Evolutionary conservation across 106 monocot genomes (phyloP), one percentile per base, ranked within the genome.

Genomic region (Cymbidium sinense): DNA sequence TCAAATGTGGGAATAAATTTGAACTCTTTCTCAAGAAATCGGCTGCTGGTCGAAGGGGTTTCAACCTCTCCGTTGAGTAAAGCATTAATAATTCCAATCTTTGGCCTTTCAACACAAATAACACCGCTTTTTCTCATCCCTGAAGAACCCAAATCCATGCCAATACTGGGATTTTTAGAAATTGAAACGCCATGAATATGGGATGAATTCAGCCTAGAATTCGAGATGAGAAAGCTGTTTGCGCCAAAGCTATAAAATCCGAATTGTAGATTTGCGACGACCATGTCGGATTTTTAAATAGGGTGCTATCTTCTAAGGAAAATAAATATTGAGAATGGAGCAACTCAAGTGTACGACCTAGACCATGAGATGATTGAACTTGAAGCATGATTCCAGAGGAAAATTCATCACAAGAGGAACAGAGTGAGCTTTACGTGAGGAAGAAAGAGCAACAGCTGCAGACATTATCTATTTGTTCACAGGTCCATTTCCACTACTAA

Each of bases 1-100:
- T 76, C 73, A 58, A 98, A 98, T n/a, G 86, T 64, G 54, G 96
- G 94, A 76, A 73, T 88, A 80, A 98, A 94, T 10, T 74, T 81
- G 25, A 90, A 71, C 44, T 94, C 96, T 77, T 94, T 90, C 85
- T 88, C 91, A 1, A 94, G 34, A 71, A 82, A 23, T 34, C 70
- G 73, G 61, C 76, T 58, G 31, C 28, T 55, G 27, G 43, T 33
- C 0, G 85, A 77, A 35, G 72, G 73, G 17, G 72, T 44, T 6
- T 79, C 85, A 34, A 67, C 71, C 50, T 84, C 82, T 18, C 77
- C 87, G 70, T 39, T 78, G 11, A 50, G 79, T 77, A 83, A 50
- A 75, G 81, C 83, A 55, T 69, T 75, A 41, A 37, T 5, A 50
- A 35, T 15, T 74, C 86, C 43, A 74, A 33, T 70, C 0, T 69